These are phyloP conservation scores for Wallacemonas collosoma DNA, from an alignment of 208 protist species.

Conservation along the genomic window DNA sequence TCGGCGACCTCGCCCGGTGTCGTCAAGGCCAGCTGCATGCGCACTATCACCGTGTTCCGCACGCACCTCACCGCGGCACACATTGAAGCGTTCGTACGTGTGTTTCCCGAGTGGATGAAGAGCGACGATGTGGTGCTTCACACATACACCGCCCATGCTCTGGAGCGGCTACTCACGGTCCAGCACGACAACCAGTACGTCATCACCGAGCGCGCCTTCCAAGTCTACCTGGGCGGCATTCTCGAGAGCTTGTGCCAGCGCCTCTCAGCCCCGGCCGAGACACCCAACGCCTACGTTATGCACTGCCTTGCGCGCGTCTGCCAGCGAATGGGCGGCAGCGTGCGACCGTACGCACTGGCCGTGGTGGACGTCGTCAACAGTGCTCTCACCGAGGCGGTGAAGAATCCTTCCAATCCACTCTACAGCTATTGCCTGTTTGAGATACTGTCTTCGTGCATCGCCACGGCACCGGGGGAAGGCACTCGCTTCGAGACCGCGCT, in stretches of 20 bases:
- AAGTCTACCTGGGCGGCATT: conserved; percentile 48
- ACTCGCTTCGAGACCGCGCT: conserved; percentile 81
- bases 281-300: conserved; percentile 92
- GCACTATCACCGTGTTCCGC: conserved; percentile 96
- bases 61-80: conserved; percentile 61
- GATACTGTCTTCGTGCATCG: conserved; percentile 91
- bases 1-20: conserved; percentile 69
- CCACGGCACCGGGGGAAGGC: conserved; percentile 43
- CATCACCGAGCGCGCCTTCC: conserved; percentile 51
- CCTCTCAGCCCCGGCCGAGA: conserved; percentile 35
- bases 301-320: conserved; percentile 90
- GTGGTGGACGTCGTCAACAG: conserved; percentile 54
- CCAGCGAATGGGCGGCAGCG: conserved; percentile 39
- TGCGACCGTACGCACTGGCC: conserved; percentile 58
- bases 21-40: conserved; percentile 95
- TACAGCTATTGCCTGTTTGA: conserved; percentile 98
- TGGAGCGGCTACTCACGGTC: conserved; percentile 91
- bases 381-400: conserved; percentile 60
- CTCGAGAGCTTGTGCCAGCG: conserved; percentile 88
- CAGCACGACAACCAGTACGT: conserved; percentile 33
- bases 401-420: conserved; percentile 93
- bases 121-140: conserved; percentile 83
- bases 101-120: conserved; percentile 72
- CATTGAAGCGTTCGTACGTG: conserved; percentile 55
- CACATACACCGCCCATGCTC: conserved; percentile 93